Percentiles rank a stretch among this genome's conserved stretches.
Evolutionary conservation across 1,139 yeast species (phyloP).

Genomic region (Sugiyamaella xylanicola): DNA sequence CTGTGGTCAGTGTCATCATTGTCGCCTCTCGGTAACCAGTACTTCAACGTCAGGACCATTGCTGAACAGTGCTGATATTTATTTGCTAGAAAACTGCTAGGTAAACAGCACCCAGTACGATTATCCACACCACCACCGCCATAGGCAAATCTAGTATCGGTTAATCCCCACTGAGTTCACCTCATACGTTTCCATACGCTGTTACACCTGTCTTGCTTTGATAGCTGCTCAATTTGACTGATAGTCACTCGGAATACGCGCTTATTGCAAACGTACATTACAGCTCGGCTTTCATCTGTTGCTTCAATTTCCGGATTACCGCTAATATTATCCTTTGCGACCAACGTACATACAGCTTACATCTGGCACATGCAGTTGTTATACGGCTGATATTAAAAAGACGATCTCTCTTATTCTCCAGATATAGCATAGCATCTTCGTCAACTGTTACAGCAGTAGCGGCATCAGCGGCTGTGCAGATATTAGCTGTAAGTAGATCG

Average conservation of each 20-base stretch:
- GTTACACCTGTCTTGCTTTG: background rate
- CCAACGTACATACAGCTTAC: background rate
- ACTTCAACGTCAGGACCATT: too few species aligned
- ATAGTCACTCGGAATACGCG: background rate
- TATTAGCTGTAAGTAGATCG: background rate
- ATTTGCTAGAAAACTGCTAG: too few species aligned
- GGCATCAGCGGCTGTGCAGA: background rate
- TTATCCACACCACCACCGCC: background rate
- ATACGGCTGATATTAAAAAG: slow-evolving; percentile 3
- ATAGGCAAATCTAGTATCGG: background rate
- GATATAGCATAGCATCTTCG: background rate
- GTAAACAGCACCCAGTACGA: too few species aligned
- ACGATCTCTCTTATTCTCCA: background rate
- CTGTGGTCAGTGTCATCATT: too few species aligned
- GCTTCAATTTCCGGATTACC: background rate
- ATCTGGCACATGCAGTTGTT: background rate
- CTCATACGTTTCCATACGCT: background rate
- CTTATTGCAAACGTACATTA: background rate
- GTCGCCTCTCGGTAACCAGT: too few species aligned
- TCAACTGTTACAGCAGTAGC: background rate
- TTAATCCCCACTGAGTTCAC: background rate
- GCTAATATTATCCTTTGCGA: background rate
- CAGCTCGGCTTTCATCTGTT: background rate
- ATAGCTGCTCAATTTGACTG: background rate
- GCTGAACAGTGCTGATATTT: too few species aligned